Conservation (phyloP, 768 basidiomycete genomes). For the Trametes cubensis region DNA sequence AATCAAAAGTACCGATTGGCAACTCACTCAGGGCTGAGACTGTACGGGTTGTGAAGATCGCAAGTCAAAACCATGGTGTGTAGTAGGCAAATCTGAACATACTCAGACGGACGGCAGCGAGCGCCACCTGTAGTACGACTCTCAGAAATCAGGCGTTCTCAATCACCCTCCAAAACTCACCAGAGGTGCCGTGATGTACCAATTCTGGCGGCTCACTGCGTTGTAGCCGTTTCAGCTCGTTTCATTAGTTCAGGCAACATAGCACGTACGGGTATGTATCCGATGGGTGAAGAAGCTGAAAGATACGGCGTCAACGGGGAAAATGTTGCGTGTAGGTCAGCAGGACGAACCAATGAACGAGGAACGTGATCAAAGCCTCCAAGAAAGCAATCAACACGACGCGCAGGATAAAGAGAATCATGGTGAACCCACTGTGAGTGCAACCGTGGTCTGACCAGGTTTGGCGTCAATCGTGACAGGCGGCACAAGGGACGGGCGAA, state of each 20-base stretch:
- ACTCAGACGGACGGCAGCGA: slow-evolving; percentile 18
- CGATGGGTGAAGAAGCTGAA: slow-evolving; percentile 27
- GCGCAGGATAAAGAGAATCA: no score
- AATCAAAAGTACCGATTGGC: neutral
- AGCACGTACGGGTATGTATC: slow-evolving; percentile 26
- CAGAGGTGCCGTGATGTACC: slow-evolving; percentile 18
- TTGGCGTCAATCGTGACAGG: neutral
- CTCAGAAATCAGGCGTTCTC: neutral
- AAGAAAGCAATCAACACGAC: neutral
- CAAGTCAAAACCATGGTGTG: neutral
- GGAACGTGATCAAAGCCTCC: slow-evolving; percentile 29
- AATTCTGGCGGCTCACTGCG: slow-evolving; percentile 28
- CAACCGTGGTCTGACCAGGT: slow-evolving; percentile 8
- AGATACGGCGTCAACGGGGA: neutral
- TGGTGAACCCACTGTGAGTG: slow-evolving; percentile 12
- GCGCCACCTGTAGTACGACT: slow-evolving; percentile 4
- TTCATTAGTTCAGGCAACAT: neutral
- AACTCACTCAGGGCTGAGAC: slow-evolving; percentile 1
- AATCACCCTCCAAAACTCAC: neutral
- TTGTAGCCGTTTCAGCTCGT: neutral
- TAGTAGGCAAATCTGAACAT: neutral
- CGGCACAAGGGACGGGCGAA: neutral
- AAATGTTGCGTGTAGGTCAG: no score
- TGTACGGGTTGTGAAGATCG: neutral
- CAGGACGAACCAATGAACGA: slow-evolving; percentile 28